Base-by-base conservation (phyloP, 208 protist genomes). In the Jaenimonas drosophilae region DNA sequence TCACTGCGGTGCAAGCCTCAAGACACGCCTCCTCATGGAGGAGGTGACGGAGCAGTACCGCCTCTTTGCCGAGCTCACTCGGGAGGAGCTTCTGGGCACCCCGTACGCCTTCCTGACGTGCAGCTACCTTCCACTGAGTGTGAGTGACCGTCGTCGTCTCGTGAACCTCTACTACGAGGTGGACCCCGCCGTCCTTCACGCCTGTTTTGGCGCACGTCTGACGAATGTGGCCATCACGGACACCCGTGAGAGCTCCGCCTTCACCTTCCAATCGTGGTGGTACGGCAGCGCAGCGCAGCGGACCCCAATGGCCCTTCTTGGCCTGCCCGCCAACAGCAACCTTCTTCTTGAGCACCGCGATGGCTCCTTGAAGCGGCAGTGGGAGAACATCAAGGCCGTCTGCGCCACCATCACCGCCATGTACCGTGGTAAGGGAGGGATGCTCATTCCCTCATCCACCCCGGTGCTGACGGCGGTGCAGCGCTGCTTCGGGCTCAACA, bases 171-270 rank as follows among this genome's bases (percentile, higher is more conserved):
- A 81, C 64, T 94, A 94, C 61, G 56, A 62, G n/a, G 67, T 81
- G 1, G 72, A 88, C 34, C 59, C 63, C 3, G 52, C 52, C 11
- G 50, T 90, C 12, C 71, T 83, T 24, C 76, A 62, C 14, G 69
- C 61, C 42, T 83, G 69, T 23, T 91, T 94, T 59, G 86, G 86
- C n/a, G n/a, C n/a, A n/a, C n/a, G n/a, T n/a, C n/a, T n/a, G n/a
- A n/a, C n/a, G n/a, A n/a, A n/a, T n/a, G n/a, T n/a, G n/a, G n/a
- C n/a, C n/a, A n/a, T n/a, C n/a, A n/a, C n/a, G n/a, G n/a, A n/a
- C n/a, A n/a, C n/a, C n/a, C n/a, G n/a, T n/a, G n/a, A n/a, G n/a
- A n/a, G n/a, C n/a, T n/a, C n/a, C n/a, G n/a, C n/a, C n/a, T n/a
- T n/a, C n/a, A n/a, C n/a, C n/a, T n/a, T n/a, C n/a, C n/a, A n/a